phyloP scores from a whole-genome alignment of 345 rosid genomes.

The Euphorbia tirucalli region DNA sequence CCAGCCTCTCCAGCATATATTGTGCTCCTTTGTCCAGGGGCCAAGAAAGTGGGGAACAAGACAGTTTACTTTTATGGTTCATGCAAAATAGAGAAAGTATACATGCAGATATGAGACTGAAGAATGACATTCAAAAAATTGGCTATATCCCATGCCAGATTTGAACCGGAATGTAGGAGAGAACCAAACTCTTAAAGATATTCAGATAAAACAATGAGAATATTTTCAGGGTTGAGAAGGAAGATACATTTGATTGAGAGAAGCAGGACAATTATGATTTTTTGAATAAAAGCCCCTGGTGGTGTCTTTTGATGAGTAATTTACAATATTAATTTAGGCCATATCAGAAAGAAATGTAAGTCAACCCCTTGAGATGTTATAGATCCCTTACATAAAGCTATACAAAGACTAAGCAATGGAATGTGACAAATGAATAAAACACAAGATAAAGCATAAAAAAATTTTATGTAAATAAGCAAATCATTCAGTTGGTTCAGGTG shows the following conservation, averaged over 20 bases:
- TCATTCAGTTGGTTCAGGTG: neutral
- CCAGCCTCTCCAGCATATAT: neutral
- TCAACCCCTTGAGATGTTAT: neutral
- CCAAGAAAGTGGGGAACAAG: neutral
- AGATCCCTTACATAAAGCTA: neutral
- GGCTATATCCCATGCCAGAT: neutral
- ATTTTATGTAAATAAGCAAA: too few relatives aligned
- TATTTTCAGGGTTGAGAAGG: neutral
- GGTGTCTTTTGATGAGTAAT: neutral
- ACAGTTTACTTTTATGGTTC: neutral
- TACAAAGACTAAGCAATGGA: constrained; percentile 1
- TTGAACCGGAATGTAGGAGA: neutral
- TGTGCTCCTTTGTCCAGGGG: neutral
- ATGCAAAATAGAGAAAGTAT: neutral
- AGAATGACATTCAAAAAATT: neutral
- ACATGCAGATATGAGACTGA: neutral
- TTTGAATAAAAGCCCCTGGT: neutral
- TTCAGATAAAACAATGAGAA: neutral
- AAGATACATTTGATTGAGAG: neutral
- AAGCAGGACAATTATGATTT: neutral
- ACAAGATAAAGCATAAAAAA: neutral
- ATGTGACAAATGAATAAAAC: neutral
- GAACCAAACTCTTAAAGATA: neutral
- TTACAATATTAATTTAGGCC: neutral
- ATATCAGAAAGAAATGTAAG: neutral